Conservation (phyloP, 208 protist genomes). For the Wallacemonas collosoma region DNA sequence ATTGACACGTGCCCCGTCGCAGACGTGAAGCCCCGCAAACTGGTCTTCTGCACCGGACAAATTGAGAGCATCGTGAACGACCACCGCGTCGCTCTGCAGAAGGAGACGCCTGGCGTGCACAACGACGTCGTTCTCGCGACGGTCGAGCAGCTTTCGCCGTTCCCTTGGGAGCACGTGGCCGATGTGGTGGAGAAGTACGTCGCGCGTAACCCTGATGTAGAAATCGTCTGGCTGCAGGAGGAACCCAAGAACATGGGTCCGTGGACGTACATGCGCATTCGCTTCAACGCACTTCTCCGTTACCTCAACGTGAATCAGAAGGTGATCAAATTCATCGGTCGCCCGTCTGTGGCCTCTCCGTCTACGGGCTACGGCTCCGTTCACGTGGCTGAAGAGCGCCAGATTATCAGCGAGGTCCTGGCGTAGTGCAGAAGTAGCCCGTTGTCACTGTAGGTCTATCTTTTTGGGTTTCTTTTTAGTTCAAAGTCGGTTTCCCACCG, state of each 20-base stretch:
- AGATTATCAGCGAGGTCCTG: slow-evolving; percentile 65
- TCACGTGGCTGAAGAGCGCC: slow-evolving; percentile 86
- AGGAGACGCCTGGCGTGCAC: slow-evolving; percentile 49
- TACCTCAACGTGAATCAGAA: slow-evolving; percentile 54
- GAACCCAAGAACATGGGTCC: slow-evolving; percentile 98
- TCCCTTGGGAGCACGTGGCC: slow-evolving; percentile 97
- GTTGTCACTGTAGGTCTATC: too few relatives aligned
- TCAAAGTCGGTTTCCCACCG: too few relatives aligned
- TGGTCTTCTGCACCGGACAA: slow-evolving; percentile 98
- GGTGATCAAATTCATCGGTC: slow-evolving; percentile 71
- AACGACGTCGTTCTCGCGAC: slow-evolving; percentile 93
- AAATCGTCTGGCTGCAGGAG: slow-evolving; percentile 97
- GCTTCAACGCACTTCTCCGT: slow-evolving; percentile 80
- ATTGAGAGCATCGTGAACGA: slow-evolving; percentile 97
- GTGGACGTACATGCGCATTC: slow-evolving; percentile 86
- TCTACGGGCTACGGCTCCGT: slow-evolving; percentile 89
- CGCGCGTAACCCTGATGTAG: slow-evolving; percentile 73
- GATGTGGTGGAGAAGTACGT: slow-evolving; percentile 90
- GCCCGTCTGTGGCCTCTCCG: slow-evolving; percentile 78
- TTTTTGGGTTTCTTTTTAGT: too few relatives aligned
- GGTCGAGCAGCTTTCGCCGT: slow-evolving; percentile 97
- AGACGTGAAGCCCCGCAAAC: slow-evolving; percentile 70
- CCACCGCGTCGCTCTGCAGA: slow-evolving; percentile 54
- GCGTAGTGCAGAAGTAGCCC: slow-evolving; percentile 27
- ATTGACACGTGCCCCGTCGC: slow-evolving; percentile 46